Percentiles rank a stretch among this genome's conserved stretches.
These are phyloP conservation scores for Jacaranda copaia DNA, from an alignment of 257 asterid species.

Conservation along the genomic window DNA sequence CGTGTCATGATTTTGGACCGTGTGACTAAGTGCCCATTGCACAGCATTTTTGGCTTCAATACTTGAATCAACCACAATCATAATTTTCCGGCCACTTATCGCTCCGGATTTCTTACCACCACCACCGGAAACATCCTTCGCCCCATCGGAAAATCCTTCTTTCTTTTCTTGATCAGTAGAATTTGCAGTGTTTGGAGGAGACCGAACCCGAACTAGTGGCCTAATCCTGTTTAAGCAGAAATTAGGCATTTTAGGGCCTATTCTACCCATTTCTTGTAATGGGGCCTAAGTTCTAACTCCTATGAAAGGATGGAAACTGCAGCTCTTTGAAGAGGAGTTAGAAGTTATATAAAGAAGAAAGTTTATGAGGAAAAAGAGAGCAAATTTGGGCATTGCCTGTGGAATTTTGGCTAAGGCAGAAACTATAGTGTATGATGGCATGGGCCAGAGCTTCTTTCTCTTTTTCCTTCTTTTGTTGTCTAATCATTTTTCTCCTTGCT, in stretches of 20 bases:
- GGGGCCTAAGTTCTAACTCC: conserved; percentile 13
- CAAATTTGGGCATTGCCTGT: background rate
- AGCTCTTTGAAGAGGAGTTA: conserved; percentile 17
- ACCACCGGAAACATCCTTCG: conserved; percentile 18
- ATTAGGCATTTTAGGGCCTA: conserved; percentile 62
- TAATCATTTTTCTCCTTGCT: conserved; percentile 43
- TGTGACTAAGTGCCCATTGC: conserved; percentile 81
- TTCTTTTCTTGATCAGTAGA: conserved; percentile 31
- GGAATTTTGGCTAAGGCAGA: conserved; percentile 28
- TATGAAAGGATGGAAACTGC: background rate
- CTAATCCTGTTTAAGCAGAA: conserved; percentile 76
- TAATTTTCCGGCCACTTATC: conserved; percentile 63
- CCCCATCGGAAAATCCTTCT: conserved; percentile 16
- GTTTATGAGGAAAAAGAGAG: conserved; percentile 17
- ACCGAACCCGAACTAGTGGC: conserved; percentile 75
- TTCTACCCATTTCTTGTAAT: conserved; percentile 51
- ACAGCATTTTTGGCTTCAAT: conserved; percentile 69
- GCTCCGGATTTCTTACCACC: conserved; percentile 34
- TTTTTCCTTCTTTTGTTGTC: conserved; percentile 46
- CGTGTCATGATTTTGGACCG: conserved; percentile 67
- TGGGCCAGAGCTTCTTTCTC: conserved; percentile 47
- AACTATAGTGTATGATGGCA: conserved; percentile 41
- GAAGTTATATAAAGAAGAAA: conserved; percentile 39
- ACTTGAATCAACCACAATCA: conserved; percentile 79
- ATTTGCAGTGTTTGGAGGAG: conserved; percentile 42